Base-by-base conservation (phyloP, 495 filamentous ascomycete genomes). In the Tuber magnatum region DNA sequence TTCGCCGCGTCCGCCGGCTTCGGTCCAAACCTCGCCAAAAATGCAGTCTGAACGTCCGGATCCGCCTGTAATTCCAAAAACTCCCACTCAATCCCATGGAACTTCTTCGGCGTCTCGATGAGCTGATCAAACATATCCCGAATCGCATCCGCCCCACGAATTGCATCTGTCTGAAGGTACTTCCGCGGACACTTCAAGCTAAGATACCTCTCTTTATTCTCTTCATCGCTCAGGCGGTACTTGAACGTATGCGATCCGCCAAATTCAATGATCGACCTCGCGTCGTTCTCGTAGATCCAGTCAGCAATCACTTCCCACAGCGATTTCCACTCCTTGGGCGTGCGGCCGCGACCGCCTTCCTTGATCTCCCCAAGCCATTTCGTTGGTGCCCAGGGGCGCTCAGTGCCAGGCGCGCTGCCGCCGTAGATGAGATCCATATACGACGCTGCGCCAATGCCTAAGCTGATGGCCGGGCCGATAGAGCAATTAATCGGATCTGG, bases 401-500 rank as follows among this genome's bases (percentile, higher is more conserved):
- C 46, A 12, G 46, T 51, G 46, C 46, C 46, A 9, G 46, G 46
- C 46, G 46, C 46, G 46, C 46, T 51, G 46, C 46, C 46, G 22
- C 46, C 46, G 46, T 51, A 51, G 46, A 51, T 51, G 22, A 51
- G 46, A 51, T 51, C 46, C 46, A 51, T 51, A 12, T 51, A 51
- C 5, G 46, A 51, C 46, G 46, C 46, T 51, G 46, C 46, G 46
- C 46, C 46, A 51, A 51, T 51, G 46, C 46, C 46, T n/a, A 51
- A 51, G 46, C 46, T 51, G 22, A 51, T 51, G 46, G 46, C 46
- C 22, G 46, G 46, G 46, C 46, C 46, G 46, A 51, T 51, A 8
- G 46, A 51, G 46, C 46, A 51, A 51, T 51, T 51, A 51, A 51
- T 51, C 46, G 46, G 46, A 51, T 51, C 46, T 51, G 46, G 46